Percentiles rank a stretch among this genome's conserved stretches.
These are phyloP conservation scores for Pseudogymnoascus sp. DNA, from an alignment of 2,329 filamentous ascomycete species.

Conservation along the genomic window DNA sequence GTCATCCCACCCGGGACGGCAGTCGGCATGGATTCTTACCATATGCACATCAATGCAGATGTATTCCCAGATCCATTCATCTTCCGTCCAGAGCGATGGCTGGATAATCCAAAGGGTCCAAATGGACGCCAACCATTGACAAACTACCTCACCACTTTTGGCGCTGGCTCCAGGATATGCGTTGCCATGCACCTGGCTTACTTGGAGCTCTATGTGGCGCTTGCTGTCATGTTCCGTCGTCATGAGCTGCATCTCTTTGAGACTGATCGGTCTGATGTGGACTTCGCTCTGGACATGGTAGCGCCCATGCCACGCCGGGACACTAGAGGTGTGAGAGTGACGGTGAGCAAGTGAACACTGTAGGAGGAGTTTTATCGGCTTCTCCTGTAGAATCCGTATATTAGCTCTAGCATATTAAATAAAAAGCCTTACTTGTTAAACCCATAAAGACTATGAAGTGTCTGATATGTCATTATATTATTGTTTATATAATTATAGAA, in stretches of 20 bases:
- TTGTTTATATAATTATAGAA: slow-evolving; percentile 39
- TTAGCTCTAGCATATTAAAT: background rate
- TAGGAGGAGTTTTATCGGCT: background rate
- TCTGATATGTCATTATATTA: too few relatives aligned
- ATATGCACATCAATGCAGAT: slow-evolving; percentile 28
- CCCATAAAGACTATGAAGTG: too few relatives aligned
- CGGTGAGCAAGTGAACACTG: background rate
- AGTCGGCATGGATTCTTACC: slow-evolving; percentile 13
- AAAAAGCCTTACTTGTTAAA: too few relatives aligned
- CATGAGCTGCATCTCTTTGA: background rate
- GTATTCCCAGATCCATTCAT: slow-evolving; percentile 21
- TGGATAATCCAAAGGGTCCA: slow-evolving; percentile 13
- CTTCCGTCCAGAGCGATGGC: slow-evolving; percentile 30
- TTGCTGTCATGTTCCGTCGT: background rate
- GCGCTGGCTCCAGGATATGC: slow-evolving; percentile 30
- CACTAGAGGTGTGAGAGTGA: background rate
- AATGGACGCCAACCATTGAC: background rate
- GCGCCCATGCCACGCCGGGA: background rate
- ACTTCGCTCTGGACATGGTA: background rate
- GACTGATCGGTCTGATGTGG: background rate
- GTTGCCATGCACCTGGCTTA: slow-evolving; percentile 24
- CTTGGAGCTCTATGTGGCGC: slow-evolving; percentile 10
- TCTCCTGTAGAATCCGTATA: background rate
- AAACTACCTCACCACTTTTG: slow-evolving; percentile 27
- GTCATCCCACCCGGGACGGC: slow-evolving; percentile 18